Conservation (phyloP, 108 stramenopile species). For the Cafeteria roenbergensis region DNA sequence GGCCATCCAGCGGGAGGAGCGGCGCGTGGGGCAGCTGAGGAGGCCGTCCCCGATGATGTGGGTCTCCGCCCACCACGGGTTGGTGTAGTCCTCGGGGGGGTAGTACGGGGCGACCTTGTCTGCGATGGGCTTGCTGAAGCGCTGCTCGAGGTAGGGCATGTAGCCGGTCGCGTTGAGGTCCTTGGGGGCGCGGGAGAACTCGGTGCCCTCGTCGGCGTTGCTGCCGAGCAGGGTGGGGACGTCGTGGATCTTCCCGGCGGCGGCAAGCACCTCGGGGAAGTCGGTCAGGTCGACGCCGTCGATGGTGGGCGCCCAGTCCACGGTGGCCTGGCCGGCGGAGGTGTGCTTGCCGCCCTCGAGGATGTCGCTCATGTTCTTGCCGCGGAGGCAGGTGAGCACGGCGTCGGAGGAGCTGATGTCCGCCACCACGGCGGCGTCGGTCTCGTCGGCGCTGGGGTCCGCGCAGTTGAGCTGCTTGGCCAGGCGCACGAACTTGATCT, state of each 20-base stretch:
- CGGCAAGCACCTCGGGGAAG: neutral
- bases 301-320: neutral
- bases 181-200: neutral
- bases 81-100: slow-evolving; percentile 2
- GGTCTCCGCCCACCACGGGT: slow-evolving; percentile 2
- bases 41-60: neutral
- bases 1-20: neutral
- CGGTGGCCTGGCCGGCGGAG: neutral
- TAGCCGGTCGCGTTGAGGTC: neutral
- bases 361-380: neutral
- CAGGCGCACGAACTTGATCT: slow-evolving; percentile 5
- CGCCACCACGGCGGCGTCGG: no score
- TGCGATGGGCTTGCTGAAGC: neutral
- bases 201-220: slow-evolving; percentile 6
- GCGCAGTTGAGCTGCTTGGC: neutral
- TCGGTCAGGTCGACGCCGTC: slow-evolving; percentile 7
- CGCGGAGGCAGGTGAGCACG: neutral
- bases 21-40: neutral
- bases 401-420: neutral
- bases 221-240: neutral
- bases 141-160: neutral
- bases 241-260: neutral
- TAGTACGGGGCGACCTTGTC: neutral
- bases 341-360: neutral
- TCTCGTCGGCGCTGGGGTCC: neutral